Evolutionary conservation across 2,329 filamentous ascomycete species (phyloP), one percentile per base, ranked within the genome.

Genomic region (Trichoderma polysporum): DNA sequence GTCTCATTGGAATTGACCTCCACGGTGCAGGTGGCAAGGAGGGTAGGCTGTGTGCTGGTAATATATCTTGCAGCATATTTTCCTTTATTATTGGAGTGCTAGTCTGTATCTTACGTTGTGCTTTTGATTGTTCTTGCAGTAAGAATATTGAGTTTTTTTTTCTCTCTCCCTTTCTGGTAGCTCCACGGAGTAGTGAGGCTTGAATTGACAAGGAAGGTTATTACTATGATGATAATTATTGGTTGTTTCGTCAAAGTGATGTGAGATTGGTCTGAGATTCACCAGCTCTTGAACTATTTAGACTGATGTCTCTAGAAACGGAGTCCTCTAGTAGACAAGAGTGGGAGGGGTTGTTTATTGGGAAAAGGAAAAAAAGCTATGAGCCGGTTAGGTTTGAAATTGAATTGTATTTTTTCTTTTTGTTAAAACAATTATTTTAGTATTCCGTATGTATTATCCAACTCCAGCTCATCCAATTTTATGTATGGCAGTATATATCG

Each of bases 51-150:
- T 22, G 35, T 64, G 60, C 60, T 29, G 50, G 60, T 27, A 64
- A 37, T 58, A 50, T 37, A 58, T 58, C 31, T 58, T 65, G 52
- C 39, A 50, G 62, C 39, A 53, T 50, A 22, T 69, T 68, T 66
- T 71, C 70, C 68, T 71, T 71, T 67, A 41, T 41, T 67, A 49
- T 68, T 68, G 64, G 69, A 68, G 69, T 68, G 47, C 66, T 63
- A 66, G 69, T 62, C 63, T 64, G 59, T 61, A 52, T 25, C n/a
- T 47, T 47, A 47, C 37, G 29, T 56, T 45, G 27, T 25, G 5
- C 33, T 35, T 63, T 61, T 33, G 4, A 17, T 39, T 27, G 4
- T 27, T 56, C n/a, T 39, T 33, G 15, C 37, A 39, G 19, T 56
- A n/a, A 33, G 33, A 7, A 56, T 39, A 25, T 39, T 56, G 53